Conservation (phyloP, 148 eudicot species). For the Silene latifolia region DNA sequence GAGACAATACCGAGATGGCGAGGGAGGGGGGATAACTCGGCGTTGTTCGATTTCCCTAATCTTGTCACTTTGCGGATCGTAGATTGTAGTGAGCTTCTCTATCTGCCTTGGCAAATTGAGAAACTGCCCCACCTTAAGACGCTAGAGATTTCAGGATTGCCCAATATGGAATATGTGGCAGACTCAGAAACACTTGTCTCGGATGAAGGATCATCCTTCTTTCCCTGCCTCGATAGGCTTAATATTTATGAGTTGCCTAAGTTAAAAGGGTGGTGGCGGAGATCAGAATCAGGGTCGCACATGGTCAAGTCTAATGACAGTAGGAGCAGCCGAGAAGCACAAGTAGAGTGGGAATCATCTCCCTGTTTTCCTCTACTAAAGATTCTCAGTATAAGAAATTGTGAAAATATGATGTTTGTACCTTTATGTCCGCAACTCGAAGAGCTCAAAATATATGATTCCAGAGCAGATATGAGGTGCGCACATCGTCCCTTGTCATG, state of each 20-base stretch:
- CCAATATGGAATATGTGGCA: background rate
- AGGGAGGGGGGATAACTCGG: background rate
- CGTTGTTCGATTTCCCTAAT: slow-evolving; percentile 1
- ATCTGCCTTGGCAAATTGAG: background rate
- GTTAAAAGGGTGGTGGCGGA: slow-evolving; percentile 14
- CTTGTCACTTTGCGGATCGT: background rate
- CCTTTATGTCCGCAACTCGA: background rate
- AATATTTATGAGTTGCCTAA: background rate
- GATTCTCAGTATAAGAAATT: background rate
- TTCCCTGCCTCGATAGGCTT: background rate
- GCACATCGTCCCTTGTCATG: too few species aligned
- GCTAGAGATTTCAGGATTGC: background rate
- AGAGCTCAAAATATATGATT: background rate
- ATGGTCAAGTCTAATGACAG: too few species aligned
- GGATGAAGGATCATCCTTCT: background rate
- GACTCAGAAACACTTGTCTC: background rate
- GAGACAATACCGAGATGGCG: slow-evolving; percentile 14
- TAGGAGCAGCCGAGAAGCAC: too few species aligned
- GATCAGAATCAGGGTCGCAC: too few species aligned
- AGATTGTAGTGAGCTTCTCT: background rate
- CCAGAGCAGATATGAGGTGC: too few species aligned
- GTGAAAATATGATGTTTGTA: too few species aligned
- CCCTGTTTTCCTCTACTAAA: background rate
- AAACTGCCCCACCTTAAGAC: background rate
- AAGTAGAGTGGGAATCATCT: background rate